Evolutionary conservation across 202 grass and related monocot species (phyloP).

Genomic region (Saccharum hybrid): DNA sequence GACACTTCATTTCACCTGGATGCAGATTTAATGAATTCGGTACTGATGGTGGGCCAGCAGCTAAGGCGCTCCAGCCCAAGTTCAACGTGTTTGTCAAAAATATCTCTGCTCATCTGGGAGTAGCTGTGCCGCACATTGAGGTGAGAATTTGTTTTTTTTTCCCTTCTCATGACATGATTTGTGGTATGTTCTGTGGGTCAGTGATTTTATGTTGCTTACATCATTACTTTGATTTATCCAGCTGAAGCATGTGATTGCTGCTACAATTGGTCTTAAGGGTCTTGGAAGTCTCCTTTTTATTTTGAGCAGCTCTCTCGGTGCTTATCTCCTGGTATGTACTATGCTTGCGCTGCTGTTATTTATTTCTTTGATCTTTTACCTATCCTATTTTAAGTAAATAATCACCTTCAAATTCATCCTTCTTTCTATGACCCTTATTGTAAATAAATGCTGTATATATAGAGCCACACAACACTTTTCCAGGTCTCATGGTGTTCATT

Average conservation of each 20-base stretch:
- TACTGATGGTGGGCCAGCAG: constrained; percentile 83
- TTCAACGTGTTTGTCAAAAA: constrained; percentile 70
- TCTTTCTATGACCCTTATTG: background rate
- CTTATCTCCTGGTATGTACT: constrained; percentile 76
- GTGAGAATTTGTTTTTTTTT: constrained; percentile 40
- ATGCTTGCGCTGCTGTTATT: background rate
- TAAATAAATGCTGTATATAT: background rate
- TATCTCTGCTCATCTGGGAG: constrained; percentile 64
- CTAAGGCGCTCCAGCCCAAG: constrained; percentile 77
- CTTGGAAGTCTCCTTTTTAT: constrained; percentile 91
- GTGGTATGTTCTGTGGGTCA: background rate
- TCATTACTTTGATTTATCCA: constrained; percentile 42
- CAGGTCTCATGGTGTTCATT: background rate
- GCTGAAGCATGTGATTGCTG: constrained; percentile 78
- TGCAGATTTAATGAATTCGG: constrained; percentile 94
- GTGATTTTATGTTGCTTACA: background rate
- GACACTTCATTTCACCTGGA: background rate
- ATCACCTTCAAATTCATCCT: background rate
- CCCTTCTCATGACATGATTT: constrained; percentile 12
- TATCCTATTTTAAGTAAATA: background rate
- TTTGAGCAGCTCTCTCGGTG: constrained; percentile 78
- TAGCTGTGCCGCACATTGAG: constrained; percentile 74
- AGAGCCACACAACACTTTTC: background rate
- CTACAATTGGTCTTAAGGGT: constrained; percentile 82
- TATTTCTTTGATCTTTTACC: constrained; percentile 27